Percentiles rank a stretch among this genome's conserved stretches.
Evolutionary conservation across 2,329 filamentous ascomycete genomes (phyloP).

Genomic region (Colletotrichum simmondsii): DNA sequence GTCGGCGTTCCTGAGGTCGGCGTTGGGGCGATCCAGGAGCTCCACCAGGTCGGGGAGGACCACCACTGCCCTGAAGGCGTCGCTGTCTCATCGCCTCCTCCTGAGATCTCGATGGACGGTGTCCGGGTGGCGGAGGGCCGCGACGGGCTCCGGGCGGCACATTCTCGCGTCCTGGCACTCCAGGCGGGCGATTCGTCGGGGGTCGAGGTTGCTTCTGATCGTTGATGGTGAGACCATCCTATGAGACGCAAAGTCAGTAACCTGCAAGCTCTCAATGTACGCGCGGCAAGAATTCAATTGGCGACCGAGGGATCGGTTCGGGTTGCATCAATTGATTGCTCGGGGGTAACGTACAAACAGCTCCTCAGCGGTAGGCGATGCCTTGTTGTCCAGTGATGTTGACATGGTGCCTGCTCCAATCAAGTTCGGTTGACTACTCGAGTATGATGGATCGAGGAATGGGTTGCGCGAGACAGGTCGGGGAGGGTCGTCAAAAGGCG

Average conservation of each 20-base stretch:
- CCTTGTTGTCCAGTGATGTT: slow-evolving; percentile 54
- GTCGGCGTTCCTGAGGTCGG: slow-evolving; percentile 56
- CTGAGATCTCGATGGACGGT: slow-evolving; percentile 73
- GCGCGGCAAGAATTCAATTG: neutral
- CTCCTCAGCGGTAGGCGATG: slow-evolving; percentile 71
- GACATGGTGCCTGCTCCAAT: slow-evolving; percentile 63
- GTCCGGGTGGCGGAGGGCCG: slow-evolving; percentile 56
- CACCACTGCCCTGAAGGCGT: slow-evolving; percentile 48
- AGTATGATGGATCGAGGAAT: slow-evolving; percentile 71
- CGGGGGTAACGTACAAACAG: slow-evolving; percentile 77
- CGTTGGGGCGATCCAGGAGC: slow-evolving; percentile 52
- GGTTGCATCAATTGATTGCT: neutral
- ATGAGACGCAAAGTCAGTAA: slow-evolving; percentile 37
- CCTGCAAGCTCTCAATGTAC: neutral
- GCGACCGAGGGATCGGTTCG: neutral
- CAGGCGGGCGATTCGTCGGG: slow-evolving; percentile 51
- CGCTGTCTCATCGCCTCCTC: slow-evolving; percentile 71
- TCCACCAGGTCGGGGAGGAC: slow-evolving; percentile 44
- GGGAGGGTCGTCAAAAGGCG: slow-evolving; percentile 69
- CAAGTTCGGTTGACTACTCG: slow-evolving; percentile 41
- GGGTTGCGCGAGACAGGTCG: slow-evolving; percentile 79
- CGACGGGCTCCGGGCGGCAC: slow-evolving; percentile 54
- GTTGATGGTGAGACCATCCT: slow-evolving; percentile 77
- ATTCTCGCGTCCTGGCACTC: slow-evolving; percentile 57
- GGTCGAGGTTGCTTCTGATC: slow-evolving; percentile 58